Evolutionary conservation across 441 rosid genomes (phyloP), one percentile per base, ranked within the genome.

Genomic region (Melastoma candidum): DNA sequence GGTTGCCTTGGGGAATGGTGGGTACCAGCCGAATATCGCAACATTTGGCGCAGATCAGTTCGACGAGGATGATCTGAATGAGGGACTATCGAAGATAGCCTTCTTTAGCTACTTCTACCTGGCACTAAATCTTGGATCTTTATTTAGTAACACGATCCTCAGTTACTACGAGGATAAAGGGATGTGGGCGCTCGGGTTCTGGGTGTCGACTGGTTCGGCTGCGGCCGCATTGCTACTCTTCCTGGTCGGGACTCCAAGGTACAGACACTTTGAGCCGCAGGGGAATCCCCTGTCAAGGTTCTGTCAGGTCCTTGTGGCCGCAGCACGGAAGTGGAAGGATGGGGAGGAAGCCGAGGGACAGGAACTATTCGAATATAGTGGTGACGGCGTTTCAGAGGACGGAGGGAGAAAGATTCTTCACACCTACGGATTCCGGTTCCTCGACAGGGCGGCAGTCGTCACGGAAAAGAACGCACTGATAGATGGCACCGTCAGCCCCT

Each of bases 31-130:
- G 44, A 58, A 39, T 47, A 58, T 58, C 0, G 61, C 54, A 39
- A 48, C 61, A 22, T 58, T 58, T 11, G 61, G 61, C 12, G 61
- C 61, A 0, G 61, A 58, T 32, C 61, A 58, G 17, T 58, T 58
- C 11, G 54, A 58, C 25, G 61, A 58, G 32, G 61, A 58, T 2
- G 54, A 58, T 53, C 53, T 47, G 3, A 41, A 7, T 2, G 61
- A 58, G 49, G 53, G 61, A 12, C 48, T 24, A 53, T 58, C 53
- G 22, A 58, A 58, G 32, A 22, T 58, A 48, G 44, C 61, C 3
- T 58, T 58, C 53, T 58, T 58, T 29, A 58, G 61, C 61, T 58
- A 58, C 53, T 58, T 58, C 45, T 58, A 58, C 61, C 48, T 58
- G 48, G 61, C 61, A 26, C 61, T 58, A 11, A 58, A 58, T 47